Evolutionary conservation across 257 asterid genomes (phyloP).

Genomic region (Nicotiana undulata): DNA sequence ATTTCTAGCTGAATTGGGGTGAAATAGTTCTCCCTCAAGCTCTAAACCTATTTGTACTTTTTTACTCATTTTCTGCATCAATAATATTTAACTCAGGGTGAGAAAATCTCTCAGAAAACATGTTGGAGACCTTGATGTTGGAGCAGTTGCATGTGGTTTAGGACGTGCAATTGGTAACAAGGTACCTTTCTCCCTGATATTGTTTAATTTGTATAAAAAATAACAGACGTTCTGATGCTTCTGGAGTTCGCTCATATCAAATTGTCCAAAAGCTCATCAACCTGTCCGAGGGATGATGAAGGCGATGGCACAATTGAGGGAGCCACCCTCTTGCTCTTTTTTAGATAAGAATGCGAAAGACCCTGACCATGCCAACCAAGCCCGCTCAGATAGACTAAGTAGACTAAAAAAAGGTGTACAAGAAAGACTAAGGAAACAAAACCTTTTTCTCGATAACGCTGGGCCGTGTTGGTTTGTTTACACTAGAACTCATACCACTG

Average conservation of each 20-base stretch:
- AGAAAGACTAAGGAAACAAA: too few relatives aligned
- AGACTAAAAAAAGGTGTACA: too few relatives aligned
- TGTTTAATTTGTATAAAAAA: background rate
- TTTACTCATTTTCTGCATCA: background rate
- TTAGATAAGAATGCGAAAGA: too few relatives aligned
- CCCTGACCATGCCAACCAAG: too few relatives aligned
- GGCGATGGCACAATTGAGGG: too few relatives aligned
- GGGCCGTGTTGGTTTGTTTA: background rate
- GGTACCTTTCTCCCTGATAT: conserved; percentile 33
- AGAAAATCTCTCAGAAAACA: conserved; percentile 63
- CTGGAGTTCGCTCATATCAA: too few relatives aligned
- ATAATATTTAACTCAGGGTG: conserved; percentile 44
- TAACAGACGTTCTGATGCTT: too few relatives aligned
- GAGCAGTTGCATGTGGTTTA: conserved; percentile 90
- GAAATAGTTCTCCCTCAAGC: background rate
- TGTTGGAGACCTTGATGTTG: conserved; percentile 78
- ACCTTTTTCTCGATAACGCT: too few relatives aligned
- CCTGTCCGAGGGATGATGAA: too few relatives aligned
- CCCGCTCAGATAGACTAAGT: too few relatives aligned
- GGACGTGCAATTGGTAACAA: conserved; percentile 95
- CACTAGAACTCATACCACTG: background rate
- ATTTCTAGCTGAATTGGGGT: background rate
- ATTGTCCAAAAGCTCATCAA: too few relatives aligned
- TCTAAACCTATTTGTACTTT: background rate
- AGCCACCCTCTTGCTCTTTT: too few relatives aligned